A percentile compares a stretch with the other conserved stretches of the same genome.
Evolutionary conservation across 176 grass and related monocot genomes (phyloP).

Genomic region (Guadua angustifolia): DNA sequence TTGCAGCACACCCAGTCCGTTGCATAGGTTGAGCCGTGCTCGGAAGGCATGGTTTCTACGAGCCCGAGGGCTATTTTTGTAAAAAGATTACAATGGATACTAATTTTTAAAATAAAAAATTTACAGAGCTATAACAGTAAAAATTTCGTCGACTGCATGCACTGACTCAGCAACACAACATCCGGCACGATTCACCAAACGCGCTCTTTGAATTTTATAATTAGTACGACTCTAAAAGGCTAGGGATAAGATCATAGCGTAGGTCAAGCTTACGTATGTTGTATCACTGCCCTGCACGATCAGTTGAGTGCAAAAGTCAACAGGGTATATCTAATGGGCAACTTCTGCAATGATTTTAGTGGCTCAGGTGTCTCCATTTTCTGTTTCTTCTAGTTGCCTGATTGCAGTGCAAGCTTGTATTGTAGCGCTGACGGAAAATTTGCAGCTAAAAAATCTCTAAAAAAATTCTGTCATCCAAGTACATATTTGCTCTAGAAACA

Average conservation of each 20-base stretch:
- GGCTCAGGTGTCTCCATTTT: constrained; percentile 24
- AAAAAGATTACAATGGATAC: too few relatives aligned
- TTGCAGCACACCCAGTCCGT: too few relatives aligned
- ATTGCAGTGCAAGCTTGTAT: not conserved
- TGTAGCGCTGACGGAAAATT: constrained; percentile 6
- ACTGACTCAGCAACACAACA: constrained; percentile 6
- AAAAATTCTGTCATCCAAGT: constrained; percentile 19
- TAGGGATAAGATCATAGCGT: not conserved
- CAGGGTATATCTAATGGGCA: not conserved
- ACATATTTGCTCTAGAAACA: constrained; percentile 27
- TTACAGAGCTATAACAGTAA: too few relatives aligned
- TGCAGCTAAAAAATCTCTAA: not conserved
- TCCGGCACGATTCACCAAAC: constrained; percentile 36
- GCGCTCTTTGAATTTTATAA: constrained; percentile 1
- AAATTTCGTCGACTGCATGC: too few relatives aligned
- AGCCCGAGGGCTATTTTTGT: too few relatives aligned
- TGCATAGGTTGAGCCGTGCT: too few relatives aligned
- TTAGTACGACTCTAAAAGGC: not conserved
- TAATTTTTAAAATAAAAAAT: too few relatives aligned
- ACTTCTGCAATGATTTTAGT: constrained; percentile 23
- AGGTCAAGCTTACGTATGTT: constrained; percentile 3
- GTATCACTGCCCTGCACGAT: constrained; percentile 7
- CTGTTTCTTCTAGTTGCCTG: not conserved
- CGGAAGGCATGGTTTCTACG: too few relatives aligned
- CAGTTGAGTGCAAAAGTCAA: constrained; percentile 9